Conservation (phyloP, 371 early-diverging fungal species). For the Apophysomyces trapeziformis region DNA sequence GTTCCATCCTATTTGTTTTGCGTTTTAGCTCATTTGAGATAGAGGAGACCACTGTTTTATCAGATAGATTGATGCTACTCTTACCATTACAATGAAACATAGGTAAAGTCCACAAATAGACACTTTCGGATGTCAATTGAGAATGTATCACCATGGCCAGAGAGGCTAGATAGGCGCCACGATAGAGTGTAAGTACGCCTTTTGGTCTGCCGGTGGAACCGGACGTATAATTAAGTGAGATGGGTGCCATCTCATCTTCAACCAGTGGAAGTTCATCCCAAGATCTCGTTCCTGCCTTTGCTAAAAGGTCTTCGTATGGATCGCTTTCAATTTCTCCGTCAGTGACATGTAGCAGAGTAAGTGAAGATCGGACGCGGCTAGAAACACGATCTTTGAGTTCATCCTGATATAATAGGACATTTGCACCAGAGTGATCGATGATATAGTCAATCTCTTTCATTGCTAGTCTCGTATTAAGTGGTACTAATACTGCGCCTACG, state of each 20-base stretch:
- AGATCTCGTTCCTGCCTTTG: slow-evolving; percentile 15
- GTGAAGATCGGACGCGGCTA: not conserved
- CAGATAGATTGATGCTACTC: slow-evolving; percentile 1
- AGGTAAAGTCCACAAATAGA: slow-evolving; percentile 52
- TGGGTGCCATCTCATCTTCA: slow-evolving; percentile 42
- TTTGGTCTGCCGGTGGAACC: slow-evolving; percentile 61
- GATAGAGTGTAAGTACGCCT: slow-evolving; percentile 47
- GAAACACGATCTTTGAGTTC: slow-evolving; percentile 26
- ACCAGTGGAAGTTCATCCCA: slow-evolving; percentile 46
- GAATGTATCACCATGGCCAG: slow-evolving; percentile 48
- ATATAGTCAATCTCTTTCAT: slow-evolving; percentile 57
- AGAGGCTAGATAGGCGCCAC: slow-evolving; percentile 52
- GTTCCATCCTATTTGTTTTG: slow-evolving; percentile 41
- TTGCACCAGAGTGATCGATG: slow-evolving; percentile 47
- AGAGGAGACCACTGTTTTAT: not conserved
- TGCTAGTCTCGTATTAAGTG: slow-evolving; percentile 58
- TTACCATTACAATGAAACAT: slow-evolving; percentile 58
- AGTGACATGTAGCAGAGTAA: not conserved
- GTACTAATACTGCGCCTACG: slow-evolving; percentile 51
- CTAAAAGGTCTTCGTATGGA: slow-evolving; percentile 47
- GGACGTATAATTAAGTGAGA: slow-evolving; percentile 54
- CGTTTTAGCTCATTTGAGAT: no score
- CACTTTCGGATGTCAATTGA: slow-evolving; percentile 40
- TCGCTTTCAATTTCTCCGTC: slow-evolving; percentile 18
- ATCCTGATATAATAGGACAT: slow-evolving; percentile 47